A percentile compares a stretch with the other conserved stretches of the same genome.
phyloP scores from a whole-genome alignment of 2,329 filamentous ascomycete species.

The Cercospora citrullina region DNA sequence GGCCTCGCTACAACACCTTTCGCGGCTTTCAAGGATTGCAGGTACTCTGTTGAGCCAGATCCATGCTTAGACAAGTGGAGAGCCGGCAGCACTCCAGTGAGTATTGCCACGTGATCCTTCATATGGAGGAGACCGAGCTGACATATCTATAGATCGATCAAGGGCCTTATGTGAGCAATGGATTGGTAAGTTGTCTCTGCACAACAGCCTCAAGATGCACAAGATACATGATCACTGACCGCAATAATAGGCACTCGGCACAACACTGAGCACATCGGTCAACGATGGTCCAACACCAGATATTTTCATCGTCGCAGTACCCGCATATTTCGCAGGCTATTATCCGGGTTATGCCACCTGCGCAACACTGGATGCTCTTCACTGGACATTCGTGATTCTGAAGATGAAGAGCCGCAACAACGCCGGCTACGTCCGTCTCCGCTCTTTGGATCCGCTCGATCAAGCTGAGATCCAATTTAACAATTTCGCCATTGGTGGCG shows the following conservation, averaged over 20 bases:
- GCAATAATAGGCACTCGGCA: constrained; percentile 32
- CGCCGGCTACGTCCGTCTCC: constrained; percentile 61
- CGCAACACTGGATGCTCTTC: constrained; percentile 48
- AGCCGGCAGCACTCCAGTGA: constrained; percentile 31
- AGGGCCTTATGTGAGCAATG: constrained; percentile 51
- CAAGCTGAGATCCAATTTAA: constrained; percentile 63
- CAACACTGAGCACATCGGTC: constrained; percentile 14
- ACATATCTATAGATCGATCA: constrained; percentile 27
- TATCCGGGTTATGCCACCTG: constrained; percentile 49
- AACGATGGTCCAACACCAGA: constrained; percentile 39
- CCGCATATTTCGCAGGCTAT: constrained; percentile 56
- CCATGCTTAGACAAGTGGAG: constrained; percentile 45
- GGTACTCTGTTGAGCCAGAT: constrained; percentile 35
- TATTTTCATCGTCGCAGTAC: constrained; percentile 57
- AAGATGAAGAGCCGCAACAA: constrained; percentile 64
- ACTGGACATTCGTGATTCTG: constrained; percentile 55
- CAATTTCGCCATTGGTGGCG: constrained; percentile 53
- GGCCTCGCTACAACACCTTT: constrained; percentile 12
- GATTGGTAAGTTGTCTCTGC: constrained; percentile 41
- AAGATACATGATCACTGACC: constrained; percentile 17
- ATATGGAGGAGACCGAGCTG: background rate
- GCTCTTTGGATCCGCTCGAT: constrained; percentile 63
- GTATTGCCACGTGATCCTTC: background rate
- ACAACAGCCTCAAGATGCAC: constrained; percentile 7
- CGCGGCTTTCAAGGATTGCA: constrained; percentile 11